A percentile compares a stretch with the other conserved stretches of the same genome.
These are phyloP conservation scores for Globisporangium canariense DNA, from an alignment of 352 stramenopile genomes.

Conservation along the genomic window DNA sequence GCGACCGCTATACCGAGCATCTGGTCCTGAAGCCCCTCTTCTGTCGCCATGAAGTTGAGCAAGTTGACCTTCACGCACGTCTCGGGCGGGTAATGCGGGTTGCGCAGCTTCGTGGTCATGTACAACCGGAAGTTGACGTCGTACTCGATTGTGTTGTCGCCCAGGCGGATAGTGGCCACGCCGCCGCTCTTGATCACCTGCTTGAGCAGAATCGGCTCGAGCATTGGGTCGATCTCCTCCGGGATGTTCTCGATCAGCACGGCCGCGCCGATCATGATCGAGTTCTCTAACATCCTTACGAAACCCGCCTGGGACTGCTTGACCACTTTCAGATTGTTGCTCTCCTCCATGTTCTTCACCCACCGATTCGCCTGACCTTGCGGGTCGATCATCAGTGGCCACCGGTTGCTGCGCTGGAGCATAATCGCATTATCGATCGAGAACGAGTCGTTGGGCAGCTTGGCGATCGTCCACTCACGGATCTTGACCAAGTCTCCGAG, in stretches of 20 bases:
- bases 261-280: constrained; percentile 91
- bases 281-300: constrained; percentile 94
- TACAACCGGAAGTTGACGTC: constrained; percentile 92
- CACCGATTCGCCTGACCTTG: constrained; percentile 94
- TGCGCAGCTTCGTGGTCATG: constrained; percentile 93
- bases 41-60: constrained; percentile 96
- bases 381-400: constrained; percentile 96
- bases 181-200: constrained; percentile 90
- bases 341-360: constrained; percentile 94
- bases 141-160: constrained; percentile 94
- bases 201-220: constrained; percentile 93
- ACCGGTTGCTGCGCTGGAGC: constrained; percentile 88
- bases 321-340: constrained; percentile 90
- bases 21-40: constrained; percentile 94
- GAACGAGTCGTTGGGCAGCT: constrained; percentile 94
- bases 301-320: constrained; percentile 93
- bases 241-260: constrained; percentile 94
- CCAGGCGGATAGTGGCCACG: constrained; percentile 88
- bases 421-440: constrained; percentile 96
- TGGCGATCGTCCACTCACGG: constrained; percentile 92
- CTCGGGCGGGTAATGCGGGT: constrained; percentile 94
- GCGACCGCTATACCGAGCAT: constrained; percentile 95
- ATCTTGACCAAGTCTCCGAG: constrained; percentile 92
- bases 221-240: constrained; percentile 92
- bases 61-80: constrained; percentile 96